A percentile compares a stretch with the other conserved stretches of the same genome.
These are phyloP conservation scores for Saccharomycopsis fibuligera DNA, from an alignment of 805 yeast species.

Conservation along the genomic window DNA sequence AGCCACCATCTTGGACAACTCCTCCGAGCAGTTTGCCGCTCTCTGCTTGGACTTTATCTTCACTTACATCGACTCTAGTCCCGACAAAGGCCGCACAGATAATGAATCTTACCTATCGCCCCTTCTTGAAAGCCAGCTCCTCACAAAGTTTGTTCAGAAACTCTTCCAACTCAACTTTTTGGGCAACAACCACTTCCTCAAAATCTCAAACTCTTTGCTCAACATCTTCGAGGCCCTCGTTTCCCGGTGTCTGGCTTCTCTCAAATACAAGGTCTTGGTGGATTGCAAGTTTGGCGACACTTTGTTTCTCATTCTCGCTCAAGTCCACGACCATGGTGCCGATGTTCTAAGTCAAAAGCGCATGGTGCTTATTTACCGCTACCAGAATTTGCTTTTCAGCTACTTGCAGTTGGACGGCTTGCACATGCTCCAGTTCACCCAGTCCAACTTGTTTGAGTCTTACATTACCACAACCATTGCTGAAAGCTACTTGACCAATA, in stretches of 20 bases:
- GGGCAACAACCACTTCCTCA: not conserved
- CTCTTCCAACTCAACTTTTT: conserved; percentile 1
- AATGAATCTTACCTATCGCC: conserved; percentile 1
- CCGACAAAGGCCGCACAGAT: no score
- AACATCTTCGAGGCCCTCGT: not conserved
- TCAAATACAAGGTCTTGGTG: not conserved
- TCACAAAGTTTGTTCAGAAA: conserved; percentile 4
- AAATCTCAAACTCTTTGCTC: not conserved
- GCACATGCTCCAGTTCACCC: not conserved
- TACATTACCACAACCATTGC: not conserved
- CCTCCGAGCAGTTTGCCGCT: no score
- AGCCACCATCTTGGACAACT: no score
- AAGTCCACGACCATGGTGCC: not conserved
- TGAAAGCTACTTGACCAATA: no score
- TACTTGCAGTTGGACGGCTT: not conserved
- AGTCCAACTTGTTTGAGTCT: not conserved
- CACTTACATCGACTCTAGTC: no score
- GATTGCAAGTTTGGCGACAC: conserved; percentile 6
- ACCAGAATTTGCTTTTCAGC: not conserved
- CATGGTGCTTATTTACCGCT: not conserved
- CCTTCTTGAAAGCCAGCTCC: conserved; percentile 1
- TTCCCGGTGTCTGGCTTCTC: not conserved
- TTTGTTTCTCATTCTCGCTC: not conserved
- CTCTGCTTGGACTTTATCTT: no score
- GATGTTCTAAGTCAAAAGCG: not conserved